phyloP scores from a whole-genome alignment of 768 basidiomycete genomes.

The Hydnomerulius pinastri region DNA sequence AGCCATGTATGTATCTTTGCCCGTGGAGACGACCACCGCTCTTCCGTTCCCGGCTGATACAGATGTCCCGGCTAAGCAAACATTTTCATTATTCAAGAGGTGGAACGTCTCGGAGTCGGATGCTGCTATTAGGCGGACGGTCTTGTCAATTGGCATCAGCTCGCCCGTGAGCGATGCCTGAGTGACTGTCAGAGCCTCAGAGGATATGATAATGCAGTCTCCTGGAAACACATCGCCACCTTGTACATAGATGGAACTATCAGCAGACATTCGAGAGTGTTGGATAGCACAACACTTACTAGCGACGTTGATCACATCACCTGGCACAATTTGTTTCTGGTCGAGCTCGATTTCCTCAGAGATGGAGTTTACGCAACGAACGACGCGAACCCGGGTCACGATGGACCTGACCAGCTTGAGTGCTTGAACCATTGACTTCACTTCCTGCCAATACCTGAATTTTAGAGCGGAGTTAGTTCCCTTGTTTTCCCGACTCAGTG shows the following conservation, averaged over 20 bases:
- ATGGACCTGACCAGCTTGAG: conserved; percentile 35
- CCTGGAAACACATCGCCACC: conserved; percentile 39
- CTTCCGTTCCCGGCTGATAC: conserved; percentile 35
- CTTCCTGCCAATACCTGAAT: conserved; percentile 34
- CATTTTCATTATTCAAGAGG: conserved; percentile 33
- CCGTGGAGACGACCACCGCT: conserved; percentile 33
- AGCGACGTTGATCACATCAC: conserved; percentile 32
- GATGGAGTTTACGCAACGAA: conserved; percentile 25
- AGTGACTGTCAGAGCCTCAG: conserved; percentile 34
- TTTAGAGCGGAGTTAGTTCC: neutral
- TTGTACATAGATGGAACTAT: conserved; percentile 2
- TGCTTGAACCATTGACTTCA: conserved; percentile 37
- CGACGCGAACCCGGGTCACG: conserved; percentile 32
- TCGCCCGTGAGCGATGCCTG: conserved; percentile 40
- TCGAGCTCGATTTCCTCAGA: conserved; percentile 32
- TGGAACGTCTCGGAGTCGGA: conserved; percentile 23
- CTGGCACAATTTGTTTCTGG: conserved; percentile 32
- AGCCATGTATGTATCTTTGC: conserved; percentile 36
- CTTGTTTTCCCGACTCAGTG: neutral
- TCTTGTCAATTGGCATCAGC: conserved; percentile 36
- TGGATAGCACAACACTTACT: conserved; percentile 17
- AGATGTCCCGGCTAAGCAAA: conserved; percentile 37
- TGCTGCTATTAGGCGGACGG: conserved; percentile 13
- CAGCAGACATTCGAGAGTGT: neutral
- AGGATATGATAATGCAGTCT: conserved; percentile 34